These are phyloP conservation scores for Choanephora cucurbitarum DNA, from an alignment of 371 early-diverging fungal genomes.

Conservation along the genomic window DNA sequence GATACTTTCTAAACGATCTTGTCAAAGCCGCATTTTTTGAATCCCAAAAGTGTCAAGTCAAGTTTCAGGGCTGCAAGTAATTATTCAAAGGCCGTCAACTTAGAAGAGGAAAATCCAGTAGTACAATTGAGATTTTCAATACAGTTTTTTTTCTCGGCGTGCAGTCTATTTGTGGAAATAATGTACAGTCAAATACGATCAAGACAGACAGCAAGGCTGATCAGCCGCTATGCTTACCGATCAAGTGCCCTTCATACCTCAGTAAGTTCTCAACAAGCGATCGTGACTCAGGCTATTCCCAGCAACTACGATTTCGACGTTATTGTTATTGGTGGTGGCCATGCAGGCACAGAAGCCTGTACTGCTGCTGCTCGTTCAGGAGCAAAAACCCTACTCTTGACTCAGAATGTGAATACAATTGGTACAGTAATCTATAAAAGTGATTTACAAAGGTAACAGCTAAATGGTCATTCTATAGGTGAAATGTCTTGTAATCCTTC, in stretches of 20 bases:
- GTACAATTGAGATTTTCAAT: too few species aligned
- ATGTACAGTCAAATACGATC: background rate
- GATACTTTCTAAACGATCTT: too few species aligned
- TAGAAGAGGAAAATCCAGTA: too few species aligned
- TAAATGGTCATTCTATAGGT: conserved; percentile 50
- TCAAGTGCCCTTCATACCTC: conserved; percentile 1
- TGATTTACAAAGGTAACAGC: background rate
- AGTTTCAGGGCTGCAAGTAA: too few species aligned
- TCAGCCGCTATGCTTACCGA: background rate
- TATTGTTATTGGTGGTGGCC: conserved; percentile 86
- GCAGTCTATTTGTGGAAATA: too few species aligned
- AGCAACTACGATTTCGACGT: conserved; percentile 55
- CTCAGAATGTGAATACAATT: conserved; percentile 77
- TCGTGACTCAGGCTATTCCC: background rate
- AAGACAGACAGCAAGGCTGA: background rate
- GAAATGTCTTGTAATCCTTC: conserved; percentile 92
- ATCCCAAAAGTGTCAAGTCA: too few species aligned
- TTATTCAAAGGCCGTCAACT: too few species aligned
- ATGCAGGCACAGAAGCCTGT: conserved; percentile 87
- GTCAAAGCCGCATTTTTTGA: too few species aligned
- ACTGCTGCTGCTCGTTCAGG: conserved; percentile 84
- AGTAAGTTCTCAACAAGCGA: conserved; percentile 7
- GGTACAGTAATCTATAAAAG: conserved; percentile 33
- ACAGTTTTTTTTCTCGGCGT: too few species aligned
- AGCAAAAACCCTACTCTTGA: conserved; percentile 75